phyloP scores from a whole-genome alignment of 441 rosid species.

The Aquilaria agallochum region DNA sequence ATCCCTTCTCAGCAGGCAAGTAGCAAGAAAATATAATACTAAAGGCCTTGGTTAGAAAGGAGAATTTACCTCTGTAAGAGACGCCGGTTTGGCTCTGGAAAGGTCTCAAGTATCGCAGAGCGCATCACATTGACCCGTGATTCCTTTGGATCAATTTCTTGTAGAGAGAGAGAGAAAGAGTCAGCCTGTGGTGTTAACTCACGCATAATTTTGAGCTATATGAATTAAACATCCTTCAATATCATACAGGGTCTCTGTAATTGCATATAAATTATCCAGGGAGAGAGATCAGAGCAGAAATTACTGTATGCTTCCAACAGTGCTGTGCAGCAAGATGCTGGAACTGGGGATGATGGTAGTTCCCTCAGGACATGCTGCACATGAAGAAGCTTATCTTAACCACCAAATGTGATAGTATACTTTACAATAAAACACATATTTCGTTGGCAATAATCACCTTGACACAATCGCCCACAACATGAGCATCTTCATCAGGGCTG shows the following conservation, averaged over 20 bases:
- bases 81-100: conserved; percentile 98
- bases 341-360: conserved; percentile 97
- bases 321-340: conserved; percentile 96
- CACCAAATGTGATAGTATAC: conserved; percentile 13
- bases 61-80: conserved; percentile 70
- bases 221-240: background rate
- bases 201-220: no score
- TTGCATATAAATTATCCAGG: background rate
- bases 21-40: no score
- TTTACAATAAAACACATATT: conserved; percentile 14
- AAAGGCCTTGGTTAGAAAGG: conserved; percentile 1
- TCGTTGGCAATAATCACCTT: conserved; percentile 52
- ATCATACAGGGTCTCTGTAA: background rate
- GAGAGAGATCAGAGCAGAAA: conserved; percentile 24
- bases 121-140: conserved; percentile 78
- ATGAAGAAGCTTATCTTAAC: conserved; percentile 23
- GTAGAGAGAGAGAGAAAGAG: conserved; percentile 24
- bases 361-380: conserved; percentile 95
- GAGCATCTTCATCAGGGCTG: conserved; percentile 89
- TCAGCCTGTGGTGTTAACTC: conserved; percentile 10
- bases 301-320: conserved; percentile 94
- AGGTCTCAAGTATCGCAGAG: conserved; percentile 81
- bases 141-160: conserved; percentile 93
- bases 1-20: no score
- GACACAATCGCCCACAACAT: conserved; percentile 97